Evolutionary conservation across 2,329 filamentous ascomycete species (phyloP).

Genomic region (Bipolaris victoriae): DNA sequence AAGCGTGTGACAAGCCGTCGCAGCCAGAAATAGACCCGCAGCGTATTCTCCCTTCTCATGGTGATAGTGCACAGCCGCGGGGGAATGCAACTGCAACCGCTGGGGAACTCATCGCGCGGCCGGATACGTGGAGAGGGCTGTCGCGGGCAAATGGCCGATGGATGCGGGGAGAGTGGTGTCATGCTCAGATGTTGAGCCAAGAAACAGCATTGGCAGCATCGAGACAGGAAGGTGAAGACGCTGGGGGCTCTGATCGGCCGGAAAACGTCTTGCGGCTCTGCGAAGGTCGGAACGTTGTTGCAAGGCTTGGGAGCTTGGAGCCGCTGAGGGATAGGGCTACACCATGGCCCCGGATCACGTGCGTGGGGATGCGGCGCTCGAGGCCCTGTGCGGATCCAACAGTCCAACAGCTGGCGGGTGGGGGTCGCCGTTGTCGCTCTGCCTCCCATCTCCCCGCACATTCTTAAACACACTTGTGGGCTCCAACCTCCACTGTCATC

Average conservation of each 20-base stretch:
- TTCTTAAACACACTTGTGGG: constrained; percentile 3
- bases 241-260: neutral
- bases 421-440: constrained; percentile 10
- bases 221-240: neutral
- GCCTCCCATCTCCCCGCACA: constrained; percentile 16
- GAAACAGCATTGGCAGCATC: neutral
- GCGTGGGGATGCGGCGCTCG: constrained; percentile 16
- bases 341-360: constrained; percentile 13
- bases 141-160: constrained; percentile 1
- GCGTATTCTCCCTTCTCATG: too few relatives aligned
- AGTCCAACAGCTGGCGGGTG: constrained; percentile 3
- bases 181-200: constrained; percentile 8
- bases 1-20: neutral
- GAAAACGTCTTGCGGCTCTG: neutral
- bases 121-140: neutral
- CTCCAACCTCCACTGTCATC: neutral
- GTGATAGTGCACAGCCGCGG: neutral
- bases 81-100: constrained; percentile 9
- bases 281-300: constrained; percentile 23
- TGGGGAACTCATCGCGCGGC: constrained; percentile 1
- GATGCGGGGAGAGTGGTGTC: constrained; percentile 1
- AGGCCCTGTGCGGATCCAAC: constrained; percentile 5
- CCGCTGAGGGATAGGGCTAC: constrained; percentile 21
- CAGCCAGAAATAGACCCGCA: neutral
- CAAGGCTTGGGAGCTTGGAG: constrained; percentile 1